These are phyloP conservation scores for Phaffomyces opuntiae DNA, from an alignment of 805 yeast genomes.

Conservation along the genomic window DNA sequence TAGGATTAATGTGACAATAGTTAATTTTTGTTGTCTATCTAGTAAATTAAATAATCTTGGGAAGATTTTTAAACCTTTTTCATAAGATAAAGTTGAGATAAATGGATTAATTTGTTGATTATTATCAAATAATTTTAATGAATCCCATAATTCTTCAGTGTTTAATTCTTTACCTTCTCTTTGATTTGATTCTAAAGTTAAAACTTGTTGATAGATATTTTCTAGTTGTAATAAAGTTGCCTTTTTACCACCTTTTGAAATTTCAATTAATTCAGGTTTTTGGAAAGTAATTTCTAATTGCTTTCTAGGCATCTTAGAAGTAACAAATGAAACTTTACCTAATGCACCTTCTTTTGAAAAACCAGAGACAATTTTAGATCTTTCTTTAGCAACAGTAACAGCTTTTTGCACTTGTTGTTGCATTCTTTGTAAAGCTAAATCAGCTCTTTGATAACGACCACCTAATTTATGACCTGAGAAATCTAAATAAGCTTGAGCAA, in stretches of 20 bases:
- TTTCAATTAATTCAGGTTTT: constrained; percentile 34
- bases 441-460: constrained; percentile 77
- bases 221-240: constrained; percentile 67
- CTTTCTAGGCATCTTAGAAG: constrained; percentile 82
- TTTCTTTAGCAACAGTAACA: constrained; percentile 88
- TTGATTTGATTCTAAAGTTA: constrained; percentile 71
- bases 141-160: constrained; percentile 59
- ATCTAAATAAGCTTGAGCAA: constrained; percentile 87
- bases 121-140: constrained; percentile 66
- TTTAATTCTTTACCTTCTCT: constrained; percentile 47
- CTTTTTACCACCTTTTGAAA: constrained; percentile 32
- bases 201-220: constrained; percentile 65
- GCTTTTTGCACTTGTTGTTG: constrained; percentile 97
- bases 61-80: constrained; percentile 83
- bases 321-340: constrained; percentile 75
- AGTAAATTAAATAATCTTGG: constrained; percentile 84
- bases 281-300: constrained; percentile 60
- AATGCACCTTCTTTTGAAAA: constrained; percentile 77
- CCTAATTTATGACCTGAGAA: constrained; percentile 89
- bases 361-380: constrained; percentile 54
- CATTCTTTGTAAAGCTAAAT: constrained; percentile 91
- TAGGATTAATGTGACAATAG: constrained; percentile 70
- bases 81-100: constrained; percentile 72
- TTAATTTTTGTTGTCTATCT: constrained; percentile 65
- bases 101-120: constrained; percentile 53